These are phyloP conservation scores for Blastobotrys arbuscula DNA, from an alignment of 1,139 yeast genomes.

Conservation along the genomic window DNA sequence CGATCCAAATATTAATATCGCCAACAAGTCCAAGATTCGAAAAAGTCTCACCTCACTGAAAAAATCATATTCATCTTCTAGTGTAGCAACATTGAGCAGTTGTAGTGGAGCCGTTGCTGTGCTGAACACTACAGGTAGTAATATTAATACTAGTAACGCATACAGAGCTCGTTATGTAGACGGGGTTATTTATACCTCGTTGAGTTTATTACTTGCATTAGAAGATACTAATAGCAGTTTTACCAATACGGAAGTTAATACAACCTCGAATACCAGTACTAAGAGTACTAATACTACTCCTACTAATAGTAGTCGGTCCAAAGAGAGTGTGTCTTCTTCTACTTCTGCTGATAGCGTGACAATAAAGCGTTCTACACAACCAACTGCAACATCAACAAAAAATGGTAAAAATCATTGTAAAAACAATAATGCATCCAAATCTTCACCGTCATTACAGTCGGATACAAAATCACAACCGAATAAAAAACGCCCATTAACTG, in stretches of 20 bases:
- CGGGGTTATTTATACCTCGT: constrained; percentile 17
- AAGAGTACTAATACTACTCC: background rate
- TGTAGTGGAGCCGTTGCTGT: background rate
- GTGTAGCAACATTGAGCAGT: constrained; percentile 7
- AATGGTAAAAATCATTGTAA: too few species aligned
- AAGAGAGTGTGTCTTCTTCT: too few species aligned
- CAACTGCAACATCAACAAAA: too few species aligned
- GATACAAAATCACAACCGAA: background rate
- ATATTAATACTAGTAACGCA: background rate
- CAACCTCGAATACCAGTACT: constrained; percentile 3
- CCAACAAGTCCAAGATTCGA: background rate
- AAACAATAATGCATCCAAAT: too few species aligned
- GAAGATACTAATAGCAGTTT: constrained; percentile 8
- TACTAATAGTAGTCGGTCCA: background rate
- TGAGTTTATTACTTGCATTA: constrained; percentile 14
- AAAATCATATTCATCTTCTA: constrained; percentile 2
- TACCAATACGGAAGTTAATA: background rate
- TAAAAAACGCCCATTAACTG: background rate
- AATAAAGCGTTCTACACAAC: too few species aligned
- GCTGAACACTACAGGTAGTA: background rate
- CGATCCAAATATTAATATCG: background rate
- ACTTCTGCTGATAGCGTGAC: too few species aligned
- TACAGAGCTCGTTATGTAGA: constrained; percentile 19
- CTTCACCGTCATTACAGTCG: too few species aligned
- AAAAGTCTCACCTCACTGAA: background rate